Evolutionary conservation across 2,329 filamentous ascomycete genomes (phyloP).

Genomic region (Ambrosiella xylebori): DNA sequence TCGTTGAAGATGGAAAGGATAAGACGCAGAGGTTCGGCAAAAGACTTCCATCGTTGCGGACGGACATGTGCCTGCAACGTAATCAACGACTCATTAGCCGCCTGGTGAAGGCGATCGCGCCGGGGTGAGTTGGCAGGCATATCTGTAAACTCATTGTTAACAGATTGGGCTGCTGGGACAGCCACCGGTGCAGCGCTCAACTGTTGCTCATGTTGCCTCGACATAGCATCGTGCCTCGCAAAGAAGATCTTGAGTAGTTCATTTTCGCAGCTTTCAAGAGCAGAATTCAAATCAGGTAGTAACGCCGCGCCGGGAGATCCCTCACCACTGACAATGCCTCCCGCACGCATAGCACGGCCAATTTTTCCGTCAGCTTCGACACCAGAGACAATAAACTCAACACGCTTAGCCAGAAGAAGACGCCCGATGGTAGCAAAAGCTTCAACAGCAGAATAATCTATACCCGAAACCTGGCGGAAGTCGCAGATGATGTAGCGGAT

Average conservation of each 20-base stretch:
- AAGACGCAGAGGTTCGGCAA: conserved; percentile 77
- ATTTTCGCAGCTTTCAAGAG: conserved; percentile 88
- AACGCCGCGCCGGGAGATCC: conserved; percentile 53
- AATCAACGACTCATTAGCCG: conserved; percentile 36
- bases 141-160: not conserved
- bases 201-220: conserved; percentile 20
- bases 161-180: conserved; percentile 24
- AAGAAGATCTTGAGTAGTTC: conserved; percentile 73
- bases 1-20: conserved; percentile 93
- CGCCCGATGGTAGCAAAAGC: conserved; percentile 87
- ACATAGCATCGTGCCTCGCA: conserved; percentile 44
- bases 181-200: conserved; percentile 30
- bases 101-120: conserved; percentile 56
- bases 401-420: conserved; percentile 57
- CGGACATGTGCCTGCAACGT: conserved; percentile 47
- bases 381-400: conserved; percentile 69
- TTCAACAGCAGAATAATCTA: conserved; percentile 93
- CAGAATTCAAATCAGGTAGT: conserved; percentile 80
- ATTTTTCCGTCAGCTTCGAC: conserved; percentile 60
- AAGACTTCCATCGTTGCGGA: conserved; percentile 62
- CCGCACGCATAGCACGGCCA: conserved; percentile 62
- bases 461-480: conserved; percentile 71
- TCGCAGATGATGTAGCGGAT: conserved; percentile 86
- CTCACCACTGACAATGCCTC: conserved; percentile 55
- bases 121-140: conserved; percentile 61